Base-by-base conservation (phyloP, 106 monocot genomes). In the Allium cepa region DNA sequence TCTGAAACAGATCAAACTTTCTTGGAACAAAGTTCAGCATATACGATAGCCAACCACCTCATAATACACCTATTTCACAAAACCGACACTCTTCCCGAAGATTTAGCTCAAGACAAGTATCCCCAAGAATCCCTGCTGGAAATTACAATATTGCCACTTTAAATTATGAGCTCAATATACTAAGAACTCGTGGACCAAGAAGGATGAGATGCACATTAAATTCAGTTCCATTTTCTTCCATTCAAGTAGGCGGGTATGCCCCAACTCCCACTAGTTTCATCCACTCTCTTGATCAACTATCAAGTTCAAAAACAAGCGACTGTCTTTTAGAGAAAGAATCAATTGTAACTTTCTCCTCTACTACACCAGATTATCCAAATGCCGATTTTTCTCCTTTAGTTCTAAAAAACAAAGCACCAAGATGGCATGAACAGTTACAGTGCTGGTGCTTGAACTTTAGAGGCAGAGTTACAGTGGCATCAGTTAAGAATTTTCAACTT, bases 381-480 rank as follows among this genome's bases (percentile, higher is more conserved):
- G 62, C 50, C 10, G 56, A 50, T 10, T 64, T 57, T 7, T 78
- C 63, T 60, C 80, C 78, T 14, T 56, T 90, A 26, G 62, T 84
- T 16, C 47, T 90, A 46, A 83, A 90, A 80, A 90, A 90, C 67
- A 90, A 90, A 62, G 66, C 83, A 9, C 90, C 90, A 9, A 80
- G 90, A 53, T 90, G 91, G 91, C 91, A 91, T 26, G 91, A 91
- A 65, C 91, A 91, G 72, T 81, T 91, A 6, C 87, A 91, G 63
- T 91, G 91, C 62, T 91, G 91, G 91, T 91, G 91, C 69, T 64
- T 91, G 63, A 91, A 91, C 69, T 91, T 91, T 52, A 72, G 76
- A 46, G 91, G 91, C 4, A 75, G 91, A 18, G 91, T 91, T 8
- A 91, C 91, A 0, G 86, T 87, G 1, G 87, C 91, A 12, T 91